Base-by-base conservation (phyloP, 1,284 basidiomycete species). In the Neolentinus lepideus region DNA sequence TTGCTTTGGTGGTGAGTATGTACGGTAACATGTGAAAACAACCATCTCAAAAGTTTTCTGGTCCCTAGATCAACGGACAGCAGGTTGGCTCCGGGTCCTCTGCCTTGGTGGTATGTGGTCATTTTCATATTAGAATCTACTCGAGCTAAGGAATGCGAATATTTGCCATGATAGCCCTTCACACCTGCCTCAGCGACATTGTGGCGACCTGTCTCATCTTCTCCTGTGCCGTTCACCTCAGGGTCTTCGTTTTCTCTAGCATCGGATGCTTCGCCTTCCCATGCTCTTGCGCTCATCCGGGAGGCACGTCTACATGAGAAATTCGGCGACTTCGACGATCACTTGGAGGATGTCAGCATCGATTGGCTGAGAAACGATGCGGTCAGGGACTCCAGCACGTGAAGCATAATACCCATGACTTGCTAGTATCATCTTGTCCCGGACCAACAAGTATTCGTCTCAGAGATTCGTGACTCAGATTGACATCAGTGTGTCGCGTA, bases 311-410 rank as follows among this genome's bases (percentile, higher is more conserved):
- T 75, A 55, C 80, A 84, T 54, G 67, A 75, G 57, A 73, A 75
- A 46, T 81, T 90, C 54, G 84, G 82, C 3, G 88, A 90, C 65
- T 90, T 89, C 59, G 88, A 90, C 59, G 88, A 89, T 60, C 85
- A 90, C 69, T 65, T 90, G 52, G 88, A 88, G 66, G 83, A 89
- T 67, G 81, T 84, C 50, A 77, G 76, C 16, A 81, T 87, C 61
- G 81, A 58, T 21, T 63, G 57, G 56, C 55, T 62, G 21, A 50
- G 52, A 48, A 62, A 63, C 48, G 14, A 43, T 12, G 51, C 25
- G 22, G 9, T 6, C n/a, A 25, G 4, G 12, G 47, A 50, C n/a
- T 11, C 22, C 11, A 26, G 12, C 25, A 8, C 47, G 25, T 50
- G 47, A 50, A 6, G 25, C 9, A n/a, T 21, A 16, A 21, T 21